Base-by-base conservation (phyloP, 352 stramenopile species). In the Globisporangium lucens region DNA sequence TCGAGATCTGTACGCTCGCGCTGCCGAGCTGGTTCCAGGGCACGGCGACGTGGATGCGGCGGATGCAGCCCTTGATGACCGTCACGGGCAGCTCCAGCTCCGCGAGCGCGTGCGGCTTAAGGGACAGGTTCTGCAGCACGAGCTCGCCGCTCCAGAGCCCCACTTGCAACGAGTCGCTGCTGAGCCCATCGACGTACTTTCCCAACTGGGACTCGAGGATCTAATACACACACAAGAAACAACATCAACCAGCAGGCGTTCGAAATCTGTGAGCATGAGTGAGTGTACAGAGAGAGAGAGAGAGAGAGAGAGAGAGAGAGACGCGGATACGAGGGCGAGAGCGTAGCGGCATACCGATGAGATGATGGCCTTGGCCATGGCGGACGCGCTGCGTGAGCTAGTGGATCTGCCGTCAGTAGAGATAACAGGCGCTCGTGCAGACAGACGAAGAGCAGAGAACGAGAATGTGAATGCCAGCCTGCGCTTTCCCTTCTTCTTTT, bases 21-120 rank as follows among this genome's bases (percentile, higher is more conserved):
- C 79, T 91, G 27, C 85, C 86, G 27, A 95, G 65, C 17, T 91
- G 84, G 65, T 95, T 94, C 87, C 87, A 95, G n/a, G 87, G 87
- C 8, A 95, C 87, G n/a, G 87, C 74, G 56, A 95, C 85, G 33
- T 89, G 76, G 29, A 95, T 77, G 63, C 85, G 84, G 12, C 60
- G 61, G 15, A 95, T 82, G 27, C 57, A 80, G 59, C 87, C 87
- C 41, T 77, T 76, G 27, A 89, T 68, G 33, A 95, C 76, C 12
- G 76, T 70, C 55, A 95, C 78, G 24, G 87, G 87, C 22, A 95
- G 68, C 49, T 94, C 75, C 33, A 95, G 69, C 70, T 95, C 87
- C 0, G 81, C 83, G 29, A 95, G 70, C 46, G 87, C 87, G 59
- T 91, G 80, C n/a, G 85, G 79, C 66, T 94, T 94, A 41, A 95